A percentile compares a stretch with the other conserved stretches of the same genome.
phyloP scores from a whole-genome alignment of 2,329 filamentous ascomycete species.

The Aspergillus fijiensis region DNA sequence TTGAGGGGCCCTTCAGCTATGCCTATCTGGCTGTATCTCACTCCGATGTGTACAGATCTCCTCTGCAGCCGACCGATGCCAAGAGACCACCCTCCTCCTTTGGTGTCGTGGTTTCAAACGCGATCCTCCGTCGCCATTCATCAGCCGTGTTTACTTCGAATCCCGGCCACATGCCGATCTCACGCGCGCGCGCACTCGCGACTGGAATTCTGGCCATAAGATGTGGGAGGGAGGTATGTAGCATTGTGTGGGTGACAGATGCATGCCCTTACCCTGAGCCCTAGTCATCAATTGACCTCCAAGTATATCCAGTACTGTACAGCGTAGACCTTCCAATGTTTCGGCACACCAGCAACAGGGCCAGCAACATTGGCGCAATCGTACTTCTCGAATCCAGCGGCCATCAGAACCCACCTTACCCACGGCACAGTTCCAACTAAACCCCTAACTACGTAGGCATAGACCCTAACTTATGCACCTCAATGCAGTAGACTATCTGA shows the following conservation, averaged over 20 bases:
- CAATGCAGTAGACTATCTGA: too few relatives aligned
- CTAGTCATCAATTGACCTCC: slow-evolving; percentile 1
- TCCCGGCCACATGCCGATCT: slow-evolving; percentile 20
- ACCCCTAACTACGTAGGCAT: too few relatives aligned
- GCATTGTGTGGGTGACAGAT: slow-evolving; percentile 12
- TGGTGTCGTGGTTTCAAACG: too few relatives aligned
- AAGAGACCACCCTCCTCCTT: too few relatives aligned
- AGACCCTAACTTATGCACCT: too few relatives aligned
- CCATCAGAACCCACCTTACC: too few relatives aligned
- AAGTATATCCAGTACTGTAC: too few relatives aligned
- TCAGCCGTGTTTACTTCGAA: slow-evolving; percentile 1
- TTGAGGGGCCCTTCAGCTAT: neutral
- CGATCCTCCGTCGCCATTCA: neutral
- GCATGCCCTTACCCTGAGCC: slow-evolving; percentile 18
- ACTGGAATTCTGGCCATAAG: slow-evolving; percentile 1
- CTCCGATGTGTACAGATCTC: neutral
- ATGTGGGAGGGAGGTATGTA: too few relatives aligned
- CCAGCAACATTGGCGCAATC: neutral
- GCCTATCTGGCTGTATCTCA: neutral
- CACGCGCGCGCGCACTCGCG: neutral
- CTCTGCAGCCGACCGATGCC: neutral
- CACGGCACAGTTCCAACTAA: too few relatives aligned
- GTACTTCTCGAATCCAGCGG: neutral
- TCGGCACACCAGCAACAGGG: neutral
- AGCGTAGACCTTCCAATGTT: neutral